Conservation (phyloP, 441 rosid species). For the Populus trichocarpa region DNA sequence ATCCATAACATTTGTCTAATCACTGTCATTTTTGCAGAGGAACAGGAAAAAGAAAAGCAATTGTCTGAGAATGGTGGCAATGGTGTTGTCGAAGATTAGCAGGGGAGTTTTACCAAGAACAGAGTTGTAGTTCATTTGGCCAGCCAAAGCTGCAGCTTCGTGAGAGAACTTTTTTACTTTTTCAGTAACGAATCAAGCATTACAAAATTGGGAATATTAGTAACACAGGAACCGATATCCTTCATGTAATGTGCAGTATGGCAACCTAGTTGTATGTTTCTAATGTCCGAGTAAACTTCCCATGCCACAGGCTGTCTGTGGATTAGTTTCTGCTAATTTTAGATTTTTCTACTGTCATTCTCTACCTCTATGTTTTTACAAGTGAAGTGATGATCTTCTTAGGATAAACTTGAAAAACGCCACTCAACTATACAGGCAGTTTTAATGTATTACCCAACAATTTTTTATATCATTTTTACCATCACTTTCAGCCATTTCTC, state of each 20-base stretch:
- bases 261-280: not conserved
- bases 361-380: not conserved
- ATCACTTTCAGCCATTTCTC: too few species aligned
- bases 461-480: too few species aligned
- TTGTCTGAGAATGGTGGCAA: conserved; percentile 41
- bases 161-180: not conserved
- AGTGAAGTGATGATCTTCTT: not conserved
- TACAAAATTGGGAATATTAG: not conserved
- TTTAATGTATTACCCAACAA: too few species aligned
- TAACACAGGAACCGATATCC: not conserved
- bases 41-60: conserved; percentile 63
- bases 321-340: not conserved
- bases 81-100: conserved; percentile 30
- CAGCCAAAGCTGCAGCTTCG: not conserved
- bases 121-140: not conserved
- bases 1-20: not conserved
- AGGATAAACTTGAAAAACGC: too few species aligned
- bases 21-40: conserved; percentile 41
- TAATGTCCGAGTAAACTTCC: not conserved
- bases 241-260: not conserved
- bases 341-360: not conserved
- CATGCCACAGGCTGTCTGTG: not conserved
- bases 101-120: not conserved
- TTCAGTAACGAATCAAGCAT: not conserved
- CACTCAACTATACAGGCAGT: too few species aligned